These are phyloP conservation scores for Mortierella sp. DNA, from an alignment of 371 early-diverging fungal genomes.

Conservation along the genomic window DNA sequence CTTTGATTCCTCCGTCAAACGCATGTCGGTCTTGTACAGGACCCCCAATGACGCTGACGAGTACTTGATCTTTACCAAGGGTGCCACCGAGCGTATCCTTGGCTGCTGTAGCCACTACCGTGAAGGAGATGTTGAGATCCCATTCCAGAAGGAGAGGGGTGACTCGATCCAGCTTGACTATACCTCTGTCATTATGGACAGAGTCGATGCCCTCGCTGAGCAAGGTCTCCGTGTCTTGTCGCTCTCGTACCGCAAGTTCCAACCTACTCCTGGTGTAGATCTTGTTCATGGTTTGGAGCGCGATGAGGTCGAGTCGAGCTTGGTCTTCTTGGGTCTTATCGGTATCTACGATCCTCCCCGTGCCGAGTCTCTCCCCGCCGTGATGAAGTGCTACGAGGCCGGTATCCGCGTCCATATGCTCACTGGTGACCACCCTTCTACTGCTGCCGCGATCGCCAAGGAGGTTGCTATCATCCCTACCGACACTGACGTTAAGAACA, in stretches of 20 bases:
- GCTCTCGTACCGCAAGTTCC: constrained; percentile 69
- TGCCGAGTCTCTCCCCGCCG: constrained; percentile 79
- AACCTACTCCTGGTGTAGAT: constrained; percentile 23
- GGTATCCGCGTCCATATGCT: constrained; percentile 97
- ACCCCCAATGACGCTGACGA: constrained; percentile 37
- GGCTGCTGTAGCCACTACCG: constrained; percentile 67
- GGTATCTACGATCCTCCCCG: constrained; percentile 96
- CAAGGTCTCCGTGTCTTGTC: constrained; percentile 73
- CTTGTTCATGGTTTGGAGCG: constrained; percentile 66
- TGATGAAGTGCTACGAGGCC: constrained; percentile 88
- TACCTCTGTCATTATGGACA: constrained; percentile 59
- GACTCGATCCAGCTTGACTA: constrained; percentile 54
- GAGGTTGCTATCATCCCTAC: constrained; percentile 89
- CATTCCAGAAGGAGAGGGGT: constrained; percentile 47
- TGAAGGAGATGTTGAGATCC: constrained; percentile 59
- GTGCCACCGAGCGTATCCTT: constrained; percentile 83
- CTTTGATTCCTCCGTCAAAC: constrained; percentile 89
- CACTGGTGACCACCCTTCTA: constrained; percentile 95
- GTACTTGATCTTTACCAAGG: constrained; percentile 68
- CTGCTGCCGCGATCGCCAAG: constrained; percentile 94
- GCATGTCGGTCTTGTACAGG: constrained; percentile 90
- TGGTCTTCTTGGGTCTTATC: constrained; percentile 91
- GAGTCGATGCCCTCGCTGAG: constrained; percentile 69
- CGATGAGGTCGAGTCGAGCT: constrained; percentile 76
- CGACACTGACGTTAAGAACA: constrained; percentile 51